Evolutionary conservation across 306 rosid genomes (phyloP).

Genomic region (Cyclanthera cordifolia): DNA sequence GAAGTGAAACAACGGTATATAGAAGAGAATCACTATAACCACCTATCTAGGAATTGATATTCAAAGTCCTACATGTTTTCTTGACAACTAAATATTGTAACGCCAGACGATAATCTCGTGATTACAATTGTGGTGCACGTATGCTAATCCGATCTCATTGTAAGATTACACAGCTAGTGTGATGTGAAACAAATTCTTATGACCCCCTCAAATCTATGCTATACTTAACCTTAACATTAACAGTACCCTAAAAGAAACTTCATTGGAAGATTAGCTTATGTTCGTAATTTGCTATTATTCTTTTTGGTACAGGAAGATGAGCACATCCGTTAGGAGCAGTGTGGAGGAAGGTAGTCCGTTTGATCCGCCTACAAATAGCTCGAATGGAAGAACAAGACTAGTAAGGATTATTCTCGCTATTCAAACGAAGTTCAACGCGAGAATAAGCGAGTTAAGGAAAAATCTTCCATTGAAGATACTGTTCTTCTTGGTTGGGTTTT

Average conservation of each 20-base stretch:
- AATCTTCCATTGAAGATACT: slow-evolving; percentile 61
- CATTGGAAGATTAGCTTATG: too few species aligned
- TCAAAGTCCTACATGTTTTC: too few species aligned
- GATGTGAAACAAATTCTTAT: neutral
- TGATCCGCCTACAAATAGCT: slow-evolving; percentile 42
- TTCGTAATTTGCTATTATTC: slow-evolving; percentile 2
- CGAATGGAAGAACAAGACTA: slow-evolving; percentile 58
- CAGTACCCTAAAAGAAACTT: neutral
- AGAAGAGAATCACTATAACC: too few species aligned
- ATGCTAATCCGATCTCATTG: too few species aligned
- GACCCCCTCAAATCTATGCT: neutral
- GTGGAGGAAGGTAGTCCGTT: slow-evolving; percentile 38
- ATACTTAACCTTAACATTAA: too few species aligned
- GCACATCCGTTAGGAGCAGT: slow-evolving; percentile 51
- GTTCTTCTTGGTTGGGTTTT: slow-evolving; percentile 79
- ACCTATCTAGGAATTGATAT: too few species aligned
- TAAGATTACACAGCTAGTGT: neutral
- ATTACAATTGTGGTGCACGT: too few species aligned
- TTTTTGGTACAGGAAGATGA: slow-evolving; percentile 41
- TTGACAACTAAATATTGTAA: too few species aligned
- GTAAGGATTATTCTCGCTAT: slow-evolving; percentile 53
- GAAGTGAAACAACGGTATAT: neutral
- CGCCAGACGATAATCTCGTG: too few species aligned
- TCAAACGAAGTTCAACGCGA: slow-evolving; percentile 43
- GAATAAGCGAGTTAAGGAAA: slow-evolving; percentile 49